These are phyloP conservation scores for Tagetes patula DNA, from an alignment of 129 eudicot genomes.

Conservation along the genomic window DNA sequence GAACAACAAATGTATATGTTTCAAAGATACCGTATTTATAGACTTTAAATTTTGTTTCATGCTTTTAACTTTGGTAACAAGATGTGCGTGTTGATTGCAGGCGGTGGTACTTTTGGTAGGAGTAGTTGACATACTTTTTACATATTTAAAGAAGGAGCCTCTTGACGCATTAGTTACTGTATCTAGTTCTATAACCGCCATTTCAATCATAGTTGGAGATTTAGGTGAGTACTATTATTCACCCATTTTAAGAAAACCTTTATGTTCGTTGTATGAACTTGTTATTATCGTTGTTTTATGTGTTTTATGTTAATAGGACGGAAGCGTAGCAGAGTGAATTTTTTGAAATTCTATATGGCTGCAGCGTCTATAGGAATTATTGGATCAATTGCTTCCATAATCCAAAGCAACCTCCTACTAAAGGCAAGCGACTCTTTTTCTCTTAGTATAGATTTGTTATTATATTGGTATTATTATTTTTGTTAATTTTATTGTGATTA, in stretches of 20 bases:
- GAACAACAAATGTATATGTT: not conserved
- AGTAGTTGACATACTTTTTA: conserved; percentile 29
- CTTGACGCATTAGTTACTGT: conserved; percentile 45
- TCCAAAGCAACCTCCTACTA: conserved; percentile 31
- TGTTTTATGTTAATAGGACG: conserved; percentile 47
- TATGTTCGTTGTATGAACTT: conserved; percentile 6
- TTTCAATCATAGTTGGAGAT: conserved; percentile 71
- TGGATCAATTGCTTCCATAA: conserved; percentile 36
- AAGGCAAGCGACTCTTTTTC: conserved; percentile 40
- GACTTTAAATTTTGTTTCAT: not conserved
- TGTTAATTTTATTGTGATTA: not conserved
- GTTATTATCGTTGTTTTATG: conserved; percentile 12
- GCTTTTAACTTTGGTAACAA: not conserved
- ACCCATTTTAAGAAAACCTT: not conserved
- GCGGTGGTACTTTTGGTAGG: conserved; percentile 50
- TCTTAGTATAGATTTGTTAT: not conserved
- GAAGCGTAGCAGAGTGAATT: conserved; percentile 51
- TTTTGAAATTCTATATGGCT: conserved; percentile 53
- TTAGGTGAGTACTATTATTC: conserved; percentile 42
- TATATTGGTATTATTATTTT: not conserved
- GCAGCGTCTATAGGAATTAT: conserved; percentile 49
- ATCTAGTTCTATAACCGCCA: conserved; percentile 40
- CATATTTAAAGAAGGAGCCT: conserved; percentile 35
- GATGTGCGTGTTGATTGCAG: conserved; percentile 44
- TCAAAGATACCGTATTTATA: not conserved